Evolutionary conservation across 2,329 filamentous ascomycete species (phyloP), one percentile per base, ranked within the genome.

Genomic region (Septoria linicola): DNA sequence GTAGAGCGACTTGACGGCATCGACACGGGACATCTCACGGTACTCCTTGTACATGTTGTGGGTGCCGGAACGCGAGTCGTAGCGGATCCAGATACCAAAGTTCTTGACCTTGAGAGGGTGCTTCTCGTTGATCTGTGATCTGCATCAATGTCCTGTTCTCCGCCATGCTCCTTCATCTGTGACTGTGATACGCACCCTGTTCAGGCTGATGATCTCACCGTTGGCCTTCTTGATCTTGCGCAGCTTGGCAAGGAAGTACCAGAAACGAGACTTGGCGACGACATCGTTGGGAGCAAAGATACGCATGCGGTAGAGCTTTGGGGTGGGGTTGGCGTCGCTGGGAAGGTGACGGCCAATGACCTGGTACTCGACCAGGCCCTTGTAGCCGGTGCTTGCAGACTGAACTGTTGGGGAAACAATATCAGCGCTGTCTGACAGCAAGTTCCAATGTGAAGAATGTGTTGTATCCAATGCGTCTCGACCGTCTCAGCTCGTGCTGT

Each of bases 11-110:
- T 97, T 88, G 71, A 97, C 92, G 65, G 93, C 93, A 67, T 93
- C 92, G 72, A 87, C 88, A 78, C 93, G 84, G 74, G 88, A 92
- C 84, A 97, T 88, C 84, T 97, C 93, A 75, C 93, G 89, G 88
- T 96, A 97, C 87, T 99, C 93, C 87, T 97, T 97, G 89, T 99
- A 99, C 93, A 99, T 99, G 88, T 99, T 99, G 90, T 99, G 93
- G 71, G 93, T 99, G 70, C 93, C 93, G 70, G 93, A 97, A 78
- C 93, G 92, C 60, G 95, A 99, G 81, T 99, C 92, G 82, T 99
- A 99, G 75, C 95, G 91, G 80, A 99, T 87, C 95, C 95, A 99
- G 85, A 99, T 86, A 76, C 93, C 93, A 76, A 99, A 97, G 88
- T 96, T 99, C 90, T 99, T 99, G 84, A 99, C 91, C 84, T 96